phyloP scores from a whole-genome alignment of 352 stramenopile genomes.

The Globisporangium paddicum region DNA sequence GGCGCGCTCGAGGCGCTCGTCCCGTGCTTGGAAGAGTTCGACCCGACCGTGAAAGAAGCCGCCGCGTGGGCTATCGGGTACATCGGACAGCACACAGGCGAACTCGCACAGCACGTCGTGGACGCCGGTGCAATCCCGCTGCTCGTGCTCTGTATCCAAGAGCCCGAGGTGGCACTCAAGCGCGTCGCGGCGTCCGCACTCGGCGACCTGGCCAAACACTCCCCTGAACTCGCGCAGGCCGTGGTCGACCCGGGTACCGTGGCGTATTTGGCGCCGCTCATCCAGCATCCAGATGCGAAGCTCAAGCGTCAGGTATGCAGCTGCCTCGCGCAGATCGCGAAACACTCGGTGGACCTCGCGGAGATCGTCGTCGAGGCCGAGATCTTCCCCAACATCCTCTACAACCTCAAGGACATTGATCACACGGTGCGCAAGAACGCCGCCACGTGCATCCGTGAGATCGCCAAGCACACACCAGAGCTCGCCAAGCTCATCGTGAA shows the following conservation, averaged over 20 bases:
- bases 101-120: constrained; percentile 92
- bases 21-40: constrained; percentile 94
- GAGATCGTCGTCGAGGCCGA: constrained; percentile 95
- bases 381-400: constrained; percentile 95
- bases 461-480: constrained; percentile 94
- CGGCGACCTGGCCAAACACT: constrained; percentile 94
- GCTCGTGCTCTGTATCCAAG: constrained; percentile 94
- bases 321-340: constrained; percentile 93
- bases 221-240: constrained; percentile 90
- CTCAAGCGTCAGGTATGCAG: constrained; percentile 91
- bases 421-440: constrained; percentile 95
- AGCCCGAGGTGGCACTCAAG: constrained; percentile 94
- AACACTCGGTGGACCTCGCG: constrained; percentile 94
- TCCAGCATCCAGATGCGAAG: constrained; percentile 93
- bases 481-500: constrained; percentile 96
- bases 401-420: constrained; percentile 94
- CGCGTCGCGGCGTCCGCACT: constrained; percentile 91
- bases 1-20: constrained; percentile 91
- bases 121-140: constrained; percentile 91
- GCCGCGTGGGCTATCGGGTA: constrained; percentile 95
- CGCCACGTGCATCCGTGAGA: constrained; percentile 92
- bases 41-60: constrained; percentile 93
- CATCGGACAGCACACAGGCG: constrained; percentile 92
- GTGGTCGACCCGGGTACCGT: constrained; percentile 93
- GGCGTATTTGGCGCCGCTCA: constrained; percentile 91